A percentile compares a stretch with the other conserved stretches of the same genome.
Conservation (phyloP, 2,329 filamentous ascomycete species). For the Blastomyces silverae region DNA sequence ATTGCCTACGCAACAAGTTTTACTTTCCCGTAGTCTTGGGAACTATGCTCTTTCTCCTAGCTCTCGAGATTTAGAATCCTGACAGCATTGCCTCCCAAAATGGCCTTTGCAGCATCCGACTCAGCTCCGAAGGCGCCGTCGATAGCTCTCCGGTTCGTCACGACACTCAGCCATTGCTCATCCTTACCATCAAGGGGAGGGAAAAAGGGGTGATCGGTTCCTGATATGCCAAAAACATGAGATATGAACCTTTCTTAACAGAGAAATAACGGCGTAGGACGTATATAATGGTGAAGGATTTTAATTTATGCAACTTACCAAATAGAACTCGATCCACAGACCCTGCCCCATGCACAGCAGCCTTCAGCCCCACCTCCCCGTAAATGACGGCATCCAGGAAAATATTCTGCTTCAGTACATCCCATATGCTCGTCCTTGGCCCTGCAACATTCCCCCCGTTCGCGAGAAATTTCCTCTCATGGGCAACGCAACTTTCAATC, state of each 20-base stretch:
- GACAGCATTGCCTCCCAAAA: conserved; percentile 43
- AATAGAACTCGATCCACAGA: conserved; percentile 39
- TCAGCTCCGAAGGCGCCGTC: conserved; percentile 32
- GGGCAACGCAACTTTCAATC: conserved; percentile 78
- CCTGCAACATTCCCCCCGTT: conserved; percentile 56
- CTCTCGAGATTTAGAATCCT: conserved; percentile 36
- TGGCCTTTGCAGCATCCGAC: conserved; percentile 28
- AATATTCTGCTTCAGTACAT: conserved; percentile 65
- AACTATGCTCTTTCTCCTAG: not conserved
- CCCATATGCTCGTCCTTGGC: conserved; percentile 55
- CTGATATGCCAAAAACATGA: conserved; percentile 23
- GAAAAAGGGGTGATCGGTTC: conserved; percentile 44
- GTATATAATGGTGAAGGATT: not conserved
- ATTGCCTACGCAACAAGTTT: not conserved
- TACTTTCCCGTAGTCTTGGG: not conserved
- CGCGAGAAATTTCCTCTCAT: conserved; percentile 67
- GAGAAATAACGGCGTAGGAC: not conserved
- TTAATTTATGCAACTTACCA: conserved; percentile 26
- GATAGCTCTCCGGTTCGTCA: conserved; percentile 44
- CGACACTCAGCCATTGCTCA: conserved; percentile 43
- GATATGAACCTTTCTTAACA: too few relatives aligned
- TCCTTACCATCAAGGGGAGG: conserved; percentile 35
- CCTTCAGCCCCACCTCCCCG: conserved; percentile 54
- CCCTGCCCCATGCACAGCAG: conserved; percentile 66
- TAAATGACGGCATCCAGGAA: conserved; percentile 67